A percentile compares a stretch with the other conserved stretches of the same genome.
Evolutionary conservation across 352 stramenopile species (phyloP).

Genomic region (Aphanomyces cochlioides): DNA sequence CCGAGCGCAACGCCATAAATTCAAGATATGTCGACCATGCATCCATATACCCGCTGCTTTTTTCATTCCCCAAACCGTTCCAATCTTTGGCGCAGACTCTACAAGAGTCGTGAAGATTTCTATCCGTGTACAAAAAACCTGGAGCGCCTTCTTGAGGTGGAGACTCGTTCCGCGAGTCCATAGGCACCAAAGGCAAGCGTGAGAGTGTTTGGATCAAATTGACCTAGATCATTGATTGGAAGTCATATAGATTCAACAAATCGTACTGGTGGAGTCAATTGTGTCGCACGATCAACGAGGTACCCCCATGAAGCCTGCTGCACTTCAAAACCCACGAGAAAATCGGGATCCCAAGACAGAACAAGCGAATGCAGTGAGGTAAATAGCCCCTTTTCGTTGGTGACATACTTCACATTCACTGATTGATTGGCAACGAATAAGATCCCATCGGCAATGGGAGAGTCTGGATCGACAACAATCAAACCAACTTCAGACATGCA

Average conservation of each 20-base stretch:
- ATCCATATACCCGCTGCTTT: slow-evolving; percentile 87
- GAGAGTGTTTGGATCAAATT: slow-evolving; percentile 69
- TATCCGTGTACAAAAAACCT: too few relatives aligned
- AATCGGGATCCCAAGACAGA: slow-evolving; percentile 80
- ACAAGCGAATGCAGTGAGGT: slow-evolving; percentile 51
- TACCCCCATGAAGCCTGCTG: slow-evolving; percentile 79
- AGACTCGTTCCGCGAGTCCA: slow-evolving; percentile 51
- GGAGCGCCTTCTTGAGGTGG: too few relatives aligned
- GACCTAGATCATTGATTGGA: slow-evolving; percentile 38
- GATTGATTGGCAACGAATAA: background rate
- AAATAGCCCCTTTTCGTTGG: slow-evolving; percentile 61
- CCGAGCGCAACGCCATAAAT: slow-evolving; percentile 87
- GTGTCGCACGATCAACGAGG: slow-evolving; percentile 56
- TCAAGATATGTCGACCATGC: slow-evolving; percentile 86
- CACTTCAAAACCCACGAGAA: slow-evolving; percentile 85
- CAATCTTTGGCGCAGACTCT: slow-evolving; percentile 43
- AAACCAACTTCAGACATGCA: background rate
- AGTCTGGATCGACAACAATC: slow-evolving; percentile 4
- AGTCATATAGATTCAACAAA: slow-evolving; percentile 26
- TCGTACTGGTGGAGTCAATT: slow-evolving; percentile 48
- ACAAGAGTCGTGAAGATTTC: slow-evolving; percentile 18
- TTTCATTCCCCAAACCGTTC: slow-evolving; percentile 69
- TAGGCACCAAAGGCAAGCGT: slow-evolving; percentile 46
- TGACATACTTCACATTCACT: slow-evolving; percentile 26
- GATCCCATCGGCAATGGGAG: background rate